Percentiles rank a stretch among this genome's conserved stretches.
Evolutionary conservation across 352 stramenopile species (phyloP).

Genomic region (Plasmopara muralis): DNA sequence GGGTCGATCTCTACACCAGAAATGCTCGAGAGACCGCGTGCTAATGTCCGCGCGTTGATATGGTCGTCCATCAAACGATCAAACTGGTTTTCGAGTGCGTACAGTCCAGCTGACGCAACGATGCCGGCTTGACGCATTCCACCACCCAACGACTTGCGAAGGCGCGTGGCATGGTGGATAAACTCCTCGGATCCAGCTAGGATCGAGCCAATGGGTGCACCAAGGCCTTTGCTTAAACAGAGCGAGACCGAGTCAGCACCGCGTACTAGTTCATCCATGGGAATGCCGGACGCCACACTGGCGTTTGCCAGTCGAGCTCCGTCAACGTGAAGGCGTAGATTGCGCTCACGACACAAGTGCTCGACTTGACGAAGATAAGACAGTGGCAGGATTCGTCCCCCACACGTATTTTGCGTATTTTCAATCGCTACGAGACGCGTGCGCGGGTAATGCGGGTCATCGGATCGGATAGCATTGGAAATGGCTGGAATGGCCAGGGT

Average conservation of each 20-base stretch:
- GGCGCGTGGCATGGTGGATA: constrained; percentile 81
- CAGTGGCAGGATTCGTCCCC: constrained; percentile 84
- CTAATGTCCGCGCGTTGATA: constrained; percentile 64
- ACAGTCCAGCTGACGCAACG: constrained; percentile 89
- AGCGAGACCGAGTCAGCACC: constrained; percentile 89
- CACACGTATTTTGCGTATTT: constrained; percentile 98
- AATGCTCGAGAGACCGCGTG: constrained; percentile 51
- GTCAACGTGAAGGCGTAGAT: constrained; percentile 93
- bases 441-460: constrained; percentile 76
- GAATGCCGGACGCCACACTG: constrained; percentile 68
- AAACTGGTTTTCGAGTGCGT: constrained; percentile 86
- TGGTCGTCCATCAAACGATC: constrained; percentile 81
- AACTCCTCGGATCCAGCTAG: constrained; percentile 88
- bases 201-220: constrained; percentile 91
- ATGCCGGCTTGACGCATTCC: constrained; percentile 96
- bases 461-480: constrained; percentile 55
- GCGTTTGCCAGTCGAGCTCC: constrained; percentile 95
- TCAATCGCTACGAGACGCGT: constrained; percentile 92
- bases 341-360: constrained; percentile 57
- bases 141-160: constrained; percentile 95
- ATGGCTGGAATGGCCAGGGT: constrained; percentile 84
- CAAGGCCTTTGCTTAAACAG: constrained; percentile 95
- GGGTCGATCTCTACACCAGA: constrained; percentile 60
- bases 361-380: constrained; percentile 78
- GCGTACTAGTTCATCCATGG: constrained; percentile 70